Evolutionary conservation across 2,329 filamentous ascomycete genomes (phyloP).

Genomic region (Ophiosphaerella narmari): DNA sequence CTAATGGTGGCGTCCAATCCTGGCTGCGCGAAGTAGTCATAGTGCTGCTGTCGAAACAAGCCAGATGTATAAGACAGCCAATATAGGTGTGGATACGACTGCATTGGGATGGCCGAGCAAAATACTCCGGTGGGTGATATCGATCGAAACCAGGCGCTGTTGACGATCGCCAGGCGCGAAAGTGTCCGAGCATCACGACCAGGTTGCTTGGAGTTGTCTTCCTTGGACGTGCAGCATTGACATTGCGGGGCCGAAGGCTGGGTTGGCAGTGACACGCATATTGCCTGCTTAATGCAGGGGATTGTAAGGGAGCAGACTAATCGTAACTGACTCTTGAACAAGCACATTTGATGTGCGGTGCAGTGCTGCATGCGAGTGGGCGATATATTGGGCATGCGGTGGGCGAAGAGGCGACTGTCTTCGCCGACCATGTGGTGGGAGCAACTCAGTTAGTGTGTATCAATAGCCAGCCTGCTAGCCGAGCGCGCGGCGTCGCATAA

Average conservation of each 20-base stretch:
- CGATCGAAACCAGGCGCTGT: constrained; percentile 37
- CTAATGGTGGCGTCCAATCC: constrained; percentile 33
- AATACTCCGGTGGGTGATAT: constrained; percentile 44
- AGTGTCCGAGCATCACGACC: constrained; percentile 40
- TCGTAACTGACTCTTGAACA: not conserved
- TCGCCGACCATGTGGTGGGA: not conserved
- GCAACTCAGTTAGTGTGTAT: constrained; percentile 7
- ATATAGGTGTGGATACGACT: constrained; percentile 26
- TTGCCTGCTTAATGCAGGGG: constrained; percentile 14
- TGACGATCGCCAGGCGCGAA: constrained; percentile 39
- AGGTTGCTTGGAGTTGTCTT: constrained; percentile 30
- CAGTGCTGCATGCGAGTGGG: constrained; percentile 3
- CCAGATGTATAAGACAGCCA: constrained; percentile 26
- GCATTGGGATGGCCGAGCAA: constrained; percentile 31
- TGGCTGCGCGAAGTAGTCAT: constrained; percentile 18
- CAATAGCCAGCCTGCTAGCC: constrained; percentile 7
- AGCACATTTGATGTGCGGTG: not conserved
- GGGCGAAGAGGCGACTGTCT: constrained; percentile 1
- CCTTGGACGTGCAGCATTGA: constrained; percentile 22
- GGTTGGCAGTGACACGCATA: constrained; percentile 32
- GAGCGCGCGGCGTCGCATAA: constrained; percentile 5
- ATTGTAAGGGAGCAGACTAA: not conserved
- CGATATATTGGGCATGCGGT: not conserved
- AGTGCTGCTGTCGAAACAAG: constrained; percentile 29
- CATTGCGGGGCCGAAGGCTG: constrained; percentile 34